Evolutionary conservation across 805 yeast genomes (phyloP).

Genomic region (Wickerhamomyces queroliae): DNA sequence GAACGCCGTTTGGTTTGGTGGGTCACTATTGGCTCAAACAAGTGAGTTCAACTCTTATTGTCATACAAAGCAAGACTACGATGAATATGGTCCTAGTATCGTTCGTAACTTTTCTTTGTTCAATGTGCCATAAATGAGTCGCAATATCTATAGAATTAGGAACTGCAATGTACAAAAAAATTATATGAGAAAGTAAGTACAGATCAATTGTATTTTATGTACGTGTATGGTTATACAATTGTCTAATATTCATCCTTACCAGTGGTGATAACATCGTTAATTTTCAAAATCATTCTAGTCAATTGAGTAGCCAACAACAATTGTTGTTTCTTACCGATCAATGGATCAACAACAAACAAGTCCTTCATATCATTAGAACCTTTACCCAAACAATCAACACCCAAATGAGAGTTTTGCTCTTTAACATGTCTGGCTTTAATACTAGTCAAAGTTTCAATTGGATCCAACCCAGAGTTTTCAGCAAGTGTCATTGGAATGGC

Average conservation of each 20-base stretch:
- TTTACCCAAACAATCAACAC: conserved; percentile 90
- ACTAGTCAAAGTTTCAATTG: conserved; percentile 82
- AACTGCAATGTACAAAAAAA: background rate
- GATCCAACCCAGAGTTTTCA: conserved; percentile 93
- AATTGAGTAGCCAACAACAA: conserved; percentile 92
- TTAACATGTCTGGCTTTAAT: conserved; percentile 82
- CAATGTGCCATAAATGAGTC: conserved; percentile 61
- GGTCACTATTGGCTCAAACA: conserved; percentile 93
- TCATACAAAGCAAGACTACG: conserved; percentile 95
- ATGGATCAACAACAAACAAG: conserved; percentile 91
- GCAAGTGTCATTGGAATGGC: conserved; percentile 91
- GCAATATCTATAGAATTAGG: background rate
- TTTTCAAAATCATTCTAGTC: conserved; percentile 95
- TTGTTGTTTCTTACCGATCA: conserved; percentile 96
- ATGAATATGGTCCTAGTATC: conserved; percentile 95
- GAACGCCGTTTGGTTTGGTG: conserved; percentile 99
- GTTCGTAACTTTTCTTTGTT: conserved; percentile 95
- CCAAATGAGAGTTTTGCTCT: conserved; percentile 64
- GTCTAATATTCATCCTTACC: conserved; percentile 69
- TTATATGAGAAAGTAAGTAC: background rate
- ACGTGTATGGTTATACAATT: background rate
- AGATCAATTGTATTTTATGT: background rate
- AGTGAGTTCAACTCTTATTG: conserved; percentile 94
- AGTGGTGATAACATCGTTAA: conserved; percentile 90
- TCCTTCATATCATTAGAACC: conserved; percentile 92